These are phyloP conservation scores for Breviolum minutum DNA, from an alignment of 73 alveolate species.

Conservation along the genomic window DNA sequence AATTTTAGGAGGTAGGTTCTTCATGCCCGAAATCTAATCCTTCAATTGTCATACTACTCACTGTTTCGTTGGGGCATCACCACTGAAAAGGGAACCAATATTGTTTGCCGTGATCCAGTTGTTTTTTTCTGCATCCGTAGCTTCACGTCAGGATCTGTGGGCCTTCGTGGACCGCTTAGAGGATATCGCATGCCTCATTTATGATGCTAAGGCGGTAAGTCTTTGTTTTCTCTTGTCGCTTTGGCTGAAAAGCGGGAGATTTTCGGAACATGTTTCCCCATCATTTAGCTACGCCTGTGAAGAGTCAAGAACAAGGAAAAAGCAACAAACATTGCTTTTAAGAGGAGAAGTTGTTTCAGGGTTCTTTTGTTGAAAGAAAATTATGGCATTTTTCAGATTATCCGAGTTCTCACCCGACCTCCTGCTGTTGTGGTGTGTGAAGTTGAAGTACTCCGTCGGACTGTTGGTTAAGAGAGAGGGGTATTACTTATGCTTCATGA, in stretches of 20 bases:
- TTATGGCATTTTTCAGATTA: too few relatives aligned
- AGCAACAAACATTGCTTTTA: too few relatives aligned
- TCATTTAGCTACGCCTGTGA: not conserved
- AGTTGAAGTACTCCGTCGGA: too few relatives aligned
- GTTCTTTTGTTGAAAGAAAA: too few relatives aligned
- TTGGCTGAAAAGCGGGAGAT: not conserved
- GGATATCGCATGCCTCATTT: conserved; percentile 67
- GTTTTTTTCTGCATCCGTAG: not conserved
- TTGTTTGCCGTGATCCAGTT: not conserved
- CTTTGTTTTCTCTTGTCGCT: not conserved
- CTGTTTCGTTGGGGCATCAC: not conserved
- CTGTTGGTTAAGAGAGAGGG: too few relatives aligned
- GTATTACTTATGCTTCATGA: too few relatives aligned
- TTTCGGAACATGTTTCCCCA: not conserved
- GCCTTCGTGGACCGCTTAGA: conserved; percentile 70
- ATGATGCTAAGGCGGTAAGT: conserved; percentile 41
- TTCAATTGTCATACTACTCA: too few relatives aligned
- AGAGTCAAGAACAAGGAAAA: too few relatives aligned
- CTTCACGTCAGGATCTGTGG: conserved; percentile 48
- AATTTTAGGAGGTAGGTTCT: not conserved
- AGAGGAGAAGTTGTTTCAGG: too few relatives aligned
- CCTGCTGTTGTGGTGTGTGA: too few relatives aligned
- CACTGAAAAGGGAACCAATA: not conserved
- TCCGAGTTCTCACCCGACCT: too few relatives aligned
- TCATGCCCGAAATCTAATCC: not conserved